Percentiles rank a stretch among this genome's conserved stretches.
phyloP scores from a whole-genome alignment of 2,329 filamentous ascomycete species.

The Aureobasidium namibiae region DNA sequence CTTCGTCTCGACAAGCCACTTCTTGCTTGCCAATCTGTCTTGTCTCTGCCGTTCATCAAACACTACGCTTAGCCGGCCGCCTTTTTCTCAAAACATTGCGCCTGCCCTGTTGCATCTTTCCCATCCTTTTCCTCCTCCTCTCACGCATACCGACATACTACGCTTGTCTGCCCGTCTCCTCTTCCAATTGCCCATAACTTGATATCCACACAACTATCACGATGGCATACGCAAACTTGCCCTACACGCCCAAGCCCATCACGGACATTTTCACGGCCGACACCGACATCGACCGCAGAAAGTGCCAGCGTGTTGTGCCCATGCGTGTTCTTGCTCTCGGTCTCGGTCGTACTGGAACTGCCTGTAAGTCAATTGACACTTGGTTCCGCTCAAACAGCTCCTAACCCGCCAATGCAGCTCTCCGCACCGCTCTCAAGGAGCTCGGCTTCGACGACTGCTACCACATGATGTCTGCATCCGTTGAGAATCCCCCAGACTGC shows the following conservation, averaged over 20 bases:
- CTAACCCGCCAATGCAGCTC: conserved; percentile 36
- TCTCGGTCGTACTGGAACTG: conserved; percentile 61
- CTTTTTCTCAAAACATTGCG: background rate
- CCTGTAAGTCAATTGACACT: conserved; percentile 41
- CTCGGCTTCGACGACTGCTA: conserved; percentile 62
- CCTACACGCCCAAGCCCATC: conserved; percentile 40
- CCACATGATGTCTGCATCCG: conserved; percentile 64
- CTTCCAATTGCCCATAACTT: background rate
- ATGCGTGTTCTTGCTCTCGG: conserved; percentile 67
- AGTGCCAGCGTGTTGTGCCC: conserved; percentile 58
- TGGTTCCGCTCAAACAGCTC: background rate
- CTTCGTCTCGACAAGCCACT: background rate
- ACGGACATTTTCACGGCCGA: conserved; percentile 57
- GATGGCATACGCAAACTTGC: conserved; percentile 30
- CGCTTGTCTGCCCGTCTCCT: background rate
- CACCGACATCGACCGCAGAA: conserved; percentile 58
- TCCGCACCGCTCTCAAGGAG: conserved; percentile 56
- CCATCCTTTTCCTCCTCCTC: background rate
- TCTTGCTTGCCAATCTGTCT: conserved; percentile 5
- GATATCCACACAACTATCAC: conserved; percentile 13
- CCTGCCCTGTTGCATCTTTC: background rate
- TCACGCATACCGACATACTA: background rate
- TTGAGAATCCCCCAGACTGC: conserved; percentile 60
- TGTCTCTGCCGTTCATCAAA: background rate
- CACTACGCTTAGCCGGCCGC: conserved; percentile 5